Percentiles rank a stretch among this genome's conserved stretches.
Conservation (phyloP, 768 basidiomycete species). For the Tylopilus subfusipes region DNA sequence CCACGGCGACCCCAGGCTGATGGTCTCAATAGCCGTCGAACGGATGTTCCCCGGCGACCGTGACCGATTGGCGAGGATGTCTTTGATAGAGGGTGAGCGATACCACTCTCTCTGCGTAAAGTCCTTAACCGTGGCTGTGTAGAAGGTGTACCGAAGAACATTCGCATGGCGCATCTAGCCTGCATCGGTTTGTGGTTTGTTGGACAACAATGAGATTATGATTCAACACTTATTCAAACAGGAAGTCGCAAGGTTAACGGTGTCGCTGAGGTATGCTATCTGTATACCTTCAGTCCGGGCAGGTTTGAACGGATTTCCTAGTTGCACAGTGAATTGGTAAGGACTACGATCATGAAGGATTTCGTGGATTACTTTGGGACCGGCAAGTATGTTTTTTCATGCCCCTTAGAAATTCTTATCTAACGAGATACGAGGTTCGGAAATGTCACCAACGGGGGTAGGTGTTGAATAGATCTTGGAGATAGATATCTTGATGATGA, state of each 20-base stretch:
- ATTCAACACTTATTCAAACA: constrained; percentile 20
- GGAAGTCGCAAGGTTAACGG: constrained; percentile 89
- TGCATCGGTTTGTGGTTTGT: constrained; percentile 54
- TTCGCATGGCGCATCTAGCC: constrained; percentile 90
- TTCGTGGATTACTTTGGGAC: constrained; percentile 90
- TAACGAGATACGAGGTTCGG: constrained; percentile 49
- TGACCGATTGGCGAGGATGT: constrained; percentile 80
- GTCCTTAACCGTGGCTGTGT: neutral
- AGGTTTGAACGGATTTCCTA: constrained; percentile 17
- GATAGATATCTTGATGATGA: neutral
- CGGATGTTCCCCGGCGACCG: constrained; percentile 86
- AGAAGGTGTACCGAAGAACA: constrained; percentile 85
- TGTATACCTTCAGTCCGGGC: neutral
- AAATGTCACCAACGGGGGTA: constrained; percentile 92
- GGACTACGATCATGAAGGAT: constrained; percentile 80
- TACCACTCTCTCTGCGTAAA: neutral
- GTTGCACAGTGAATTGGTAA: constrained; percentile 88
- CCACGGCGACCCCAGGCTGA: neutral
- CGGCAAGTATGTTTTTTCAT: constrained; percentile 52
- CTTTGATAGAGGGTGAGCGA: constrained; percentile 76
- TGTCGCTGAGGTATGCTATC: constrained; percentile 75
- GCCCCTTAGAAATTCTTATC: neutral
- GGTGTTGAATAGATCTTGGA: constrained; percentile 25
- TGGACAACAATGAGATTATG: neutral
- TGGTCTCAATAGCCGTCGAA: constrained; percentile 60